Evolutionary conservation across 345 rosid species (phyloP), one percentile per base, ranked within the genome.

Genomic region (Eucalyptus pumila): DNA sequence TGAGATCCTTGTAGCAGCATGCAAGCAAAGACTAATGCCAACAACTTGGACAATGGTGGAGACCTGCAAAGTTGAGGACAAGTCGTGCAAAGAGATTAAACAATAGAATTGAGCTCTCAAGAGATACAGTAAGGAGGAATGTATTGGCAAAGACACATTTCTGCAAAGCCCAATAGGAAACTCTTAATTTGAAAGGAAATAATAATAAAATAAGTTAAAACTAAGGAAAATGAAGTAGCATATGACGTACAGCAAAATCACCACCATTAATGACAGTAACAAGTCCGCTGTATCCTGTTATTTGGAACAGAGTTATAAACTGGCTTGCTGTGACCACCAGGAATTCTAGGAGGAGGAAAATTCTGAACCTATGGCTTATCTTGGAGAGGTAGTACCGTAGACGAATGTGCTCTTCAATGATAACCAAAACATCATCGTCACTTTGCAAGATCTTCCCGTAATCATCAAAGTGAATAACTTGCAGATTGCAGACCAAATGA

Each of bases 291-390:
- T 97, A 96, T 11, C 92, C 96, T 5, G 98, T 97, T 19, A 96
- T 95, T 92, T 94, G 97, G 91, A 97, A 93, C 76, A 97, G 98
- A 56, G 97, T 94, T 58, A 96, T 88, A 47, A 94, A 80, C 91
- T 96, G 99, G 91, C 96, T 95, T 56, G 93, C 93, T 6, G 98
- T 96, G 89, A 97, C 98, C 32, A 96, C 95, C 91, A 93, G 47
- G 93, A 97, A 94, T 91, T 96, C 93, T 45, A 96, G 92, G 90
- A 97, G 92, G 86, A 97, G 98, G 92, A 95, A 97, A 88, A 97
- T 96, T 24, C 99, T 94, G 91, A 96, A 97, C 94, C 98, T 95
- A 91, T 97, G 99, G 94, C 99, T 97, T 90, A 97, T 97, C 92
- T 97, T 97, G 62, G 99, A 96, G 30, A 96, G 97, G 89, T 97